Evolutionary conservation across 148 eudicot species (phyloP).

Genomic region (Pouteria glomerata): DNA sequence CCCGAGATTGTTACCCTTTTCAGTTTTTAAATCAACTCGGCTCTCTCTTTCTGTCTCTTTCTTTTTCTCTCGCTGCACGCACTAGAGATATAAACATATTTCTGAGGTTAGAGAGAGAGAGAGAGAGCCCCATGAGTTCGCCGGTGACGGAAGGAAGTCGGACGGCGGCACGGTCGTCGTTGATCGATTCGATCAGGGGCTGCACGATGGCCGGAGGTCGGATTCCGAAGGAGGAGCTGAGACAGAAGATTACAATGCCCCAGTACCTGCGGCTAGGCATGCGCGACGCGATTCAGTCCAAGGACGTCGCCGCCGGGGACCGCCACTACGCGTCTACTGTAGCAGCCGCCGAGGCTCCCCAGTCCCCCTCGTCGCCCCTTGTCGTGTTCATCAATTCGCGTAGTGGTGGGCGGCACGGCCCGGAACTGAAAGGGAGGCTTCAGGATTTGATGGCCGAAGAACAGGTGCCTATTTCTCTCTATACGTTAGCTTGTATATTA

Average conservation of each 20-base stretch:
- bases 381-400: conserved; percentile 73
- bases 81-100: not conserved
- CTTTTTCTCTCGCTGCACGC: not conserved
- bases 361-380: conserved; percentile 42
- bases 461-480: conserved; percentile 39
- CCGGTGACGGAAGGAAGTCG: conserved; percentile 12
- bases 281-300: conserved; percentile 42
- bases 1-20: too few relatives aligned
- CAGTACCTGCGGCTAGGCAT: conserved; percentile 54
- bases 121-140: conserved; percentile 20
- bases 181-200: conserved; percentile 53
- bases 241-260: conserved; percentile 41
- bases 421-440: conserved; percentile 49
- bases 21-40: too few relatives aligned
- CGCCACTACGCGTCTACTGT: conserved; percentile 20
- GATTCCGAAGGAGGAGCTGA: conserved; percentile 46
- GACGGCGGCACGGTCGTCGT: conserved; percentile 43
- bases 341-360: conserved; percentile 23
- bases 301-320: conserved; percentile 28
- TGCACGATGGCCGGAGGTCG: conserved; percentile 42
- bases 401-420: conserved; percentile 87
- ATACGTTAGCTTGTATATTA: not conserved
- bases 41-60: not conserved
- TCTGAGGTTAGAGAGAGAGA: not conserved
- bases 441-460: conserved; percentile 73